Conservation (phyloP, 371 early-diverging fungal species). For the Lichtheimia hyalospora region DNA sequence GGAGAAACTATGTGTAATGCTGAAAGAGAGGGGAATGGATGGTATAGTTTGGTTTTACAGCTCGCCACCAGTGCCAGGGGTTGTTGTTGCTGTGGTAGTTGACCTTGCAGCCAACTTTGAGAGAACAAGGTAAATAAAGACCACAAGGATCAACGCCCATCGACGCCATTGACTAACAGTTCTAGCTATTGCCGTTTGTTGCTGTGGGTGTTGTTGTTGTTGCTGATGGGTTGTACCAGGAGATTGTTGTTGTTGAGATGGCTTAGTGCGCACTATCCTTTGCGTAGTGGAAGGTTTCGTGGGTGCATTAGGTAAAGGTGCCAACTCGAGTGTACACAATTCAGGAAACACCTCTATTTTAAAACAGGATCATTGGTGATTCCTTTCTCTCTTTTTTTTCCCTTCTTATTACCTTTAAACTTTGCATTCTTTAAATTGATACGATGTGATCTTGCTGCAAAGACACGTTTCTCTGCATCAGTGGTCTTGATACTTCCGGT, state of each 20-base stretch:
- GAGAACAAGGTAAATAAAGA: constrained; percentile 52
- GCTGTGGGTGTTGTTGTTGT: constrained; percentile 25
- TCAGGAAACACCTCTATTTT: constrained; percentile 75
- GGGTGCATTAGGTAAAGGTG: constrained; percentile 43
- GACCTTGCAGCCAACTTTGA: constrained; percentile 45
- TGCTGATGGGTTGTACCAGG: constrained; percentile 9
- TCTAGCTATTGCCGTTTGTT: constrained; percentile 24
- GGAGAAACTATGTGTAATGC: no score
- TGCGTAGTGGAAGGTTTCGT: constrained; percentile 9
- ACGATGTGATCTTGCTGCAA: constrained; percentile 78
- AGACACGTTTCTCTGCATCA: constrained; percentile 69
- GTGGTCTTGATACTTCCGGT: constrained; percentile 90
- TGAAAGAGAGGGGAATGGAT: background rate
- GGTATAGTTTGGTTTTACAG: background rate
- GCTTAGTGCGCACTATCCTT: constrained; percentile 13
- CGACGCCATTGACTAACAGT: constrained; percentile 53
- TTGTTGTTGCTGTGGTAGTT: constrained; percentile 8
- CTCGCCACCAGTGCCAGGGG: constrained; percentile 1
- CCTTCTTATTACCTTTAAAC: constrained; percentile 64
- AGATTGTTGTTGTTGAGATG: constrained; percentile 8
- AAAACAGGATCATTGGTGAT: background rate
- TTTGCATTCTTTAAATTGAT: constrained; percentile 73
- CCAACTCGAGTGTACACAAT: constrained; percentile 59
- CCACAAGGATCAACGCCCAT: constrained; percentile 55
- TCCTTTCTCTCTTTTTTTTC: background rate